Percentiles rank a stretch among this genome's conserved stretches.
Evolutionary conservation across 768 basidiomycete genomes (phyloP).

Genomic region (Lentinula aciculospora): DNA sequence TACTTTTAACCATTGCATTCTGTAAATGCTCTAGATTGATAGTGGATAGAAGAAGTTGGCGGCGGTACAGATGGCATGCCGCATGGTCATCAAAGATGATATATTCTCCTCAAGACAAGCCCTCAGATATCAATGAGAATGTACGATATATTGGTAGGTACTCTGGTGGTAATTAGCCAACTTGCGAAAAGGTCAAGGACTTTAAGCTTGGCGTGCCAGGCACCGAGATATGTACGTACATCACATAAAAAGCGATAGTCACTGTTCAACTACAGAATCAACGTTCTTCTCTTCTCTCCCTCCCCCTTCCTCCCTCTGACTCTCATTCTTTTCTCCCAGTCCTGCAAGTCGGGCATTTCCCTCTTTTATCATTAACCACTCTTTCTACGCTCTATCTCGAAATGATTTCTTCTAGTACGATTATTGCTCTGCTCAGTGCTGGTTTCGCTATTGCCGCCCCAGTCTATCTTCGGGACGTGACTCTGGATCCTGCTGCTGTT

Average conservation of each 20-base stretch:
- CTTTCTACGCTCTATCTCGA: constrained; percentile 1
- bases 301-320: not conserved
- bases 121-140: too few relatives aligned
- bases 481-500: constrained; percentile 10
- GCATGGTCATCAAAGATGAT: too few relatives aligned
- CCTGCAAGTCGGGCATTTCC: constrained; percentile 10
- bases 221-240: too few relatives aligned
- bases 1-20: too few relatives aligned
- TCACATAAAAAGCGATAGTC: not conserved
- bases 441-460: constrained; percentile 13
- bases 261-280: not conserved
- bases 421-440: constrained; percentile 14
- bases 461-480: constrained; percentile 10
- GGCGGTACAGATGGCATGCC: too few relatives aligned
- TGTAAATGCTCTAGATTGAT: too few relatives aligned
- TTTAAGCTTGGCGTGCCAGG: too few relatives aligned
- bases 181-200: too few relatives aligned
- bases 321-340: constrained; percentile 4
- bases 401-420: constrained; percentile 14
- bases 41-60: too few relatives aligned
- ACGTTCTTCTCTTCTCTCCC: not conserved
- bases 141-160: too few relatives aligned
- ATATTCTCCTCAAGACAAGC: too few relatives aligned
- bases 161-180: too few relatives aligned
- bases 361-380: not conserved